Evolutionary conservation across 805 yeast species (phyloP).

Genomic region (Yamadazyma paraphyllophila): DNA sequence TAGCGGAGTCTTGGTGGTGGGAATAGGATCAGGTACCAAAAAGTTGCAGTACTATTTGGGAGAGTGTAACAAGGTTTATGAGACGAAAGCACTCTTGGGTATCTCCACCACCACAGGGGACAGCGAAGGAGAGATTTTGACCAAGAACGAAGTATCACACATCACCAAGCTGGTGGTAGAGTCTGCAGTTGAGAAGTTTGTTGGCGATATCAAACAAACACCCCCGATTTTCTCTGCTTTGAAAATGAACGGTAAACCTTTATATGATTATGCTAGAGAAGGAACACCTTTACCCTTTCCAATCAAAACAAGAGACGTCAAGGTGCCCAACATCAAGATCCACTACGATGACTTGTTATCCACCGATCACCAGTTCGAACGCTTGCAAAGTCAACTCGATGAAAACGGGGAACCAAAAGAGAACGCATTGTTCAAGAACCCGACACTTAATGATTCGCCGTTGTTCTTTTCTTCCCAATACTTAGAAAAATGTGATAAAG

Average conservation of each 20-base stretch:
- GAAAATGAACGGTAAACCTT: conserved; percentile 89
- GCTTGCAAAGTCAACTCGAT: conserved; percentile 42
- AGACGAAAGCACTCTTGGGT: conserved; percentile 83
- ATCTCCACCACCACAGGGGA: conserved; percentile 93
- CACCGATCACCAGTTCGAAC: conserved; percentile 53
- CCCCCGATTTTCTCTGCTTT: conserved; percentile 96
- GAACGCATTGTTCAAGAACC: conserved; percentile 43
- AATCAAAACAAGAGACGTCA: conserved; percentile 75
- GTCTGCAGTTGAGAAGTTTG: conserved; percentile 56
- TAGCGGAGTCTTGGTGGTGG: conserved; percentile 88
- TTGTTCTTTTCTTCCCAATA: conserved; percentile 59
- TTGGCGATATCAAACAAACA: conserved; percentile 81
- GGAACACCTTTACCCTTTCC: conserved; percentile 80
- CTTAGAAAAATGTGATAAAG: conserved; percentile 41
- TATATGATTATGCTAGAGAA: conserved; percentile 91
- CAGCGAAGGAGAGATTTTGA: conserved; percentile 77
- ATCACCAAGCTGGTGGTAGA: conserved; percentile 53
- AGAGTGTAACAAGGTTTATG: conserved; percentile 76
- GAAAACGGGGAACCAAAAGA: conserved; percentile 48
- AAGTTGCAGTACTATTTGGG: conserved; percentile 66
- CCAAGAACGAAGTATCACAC: conserved; percentile 55
- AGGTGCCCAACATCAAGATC: conserved; percentile 53
- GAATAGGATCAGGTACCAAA: conserved; percentile 92
- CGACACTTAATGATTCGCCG: conserved; percentile 63
- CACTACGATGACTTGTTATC: conserved; percentile 51